Conservation (phyloP, 2,329 filamentous ascomycete genomes). For the Venturia nashicola region DNA sequence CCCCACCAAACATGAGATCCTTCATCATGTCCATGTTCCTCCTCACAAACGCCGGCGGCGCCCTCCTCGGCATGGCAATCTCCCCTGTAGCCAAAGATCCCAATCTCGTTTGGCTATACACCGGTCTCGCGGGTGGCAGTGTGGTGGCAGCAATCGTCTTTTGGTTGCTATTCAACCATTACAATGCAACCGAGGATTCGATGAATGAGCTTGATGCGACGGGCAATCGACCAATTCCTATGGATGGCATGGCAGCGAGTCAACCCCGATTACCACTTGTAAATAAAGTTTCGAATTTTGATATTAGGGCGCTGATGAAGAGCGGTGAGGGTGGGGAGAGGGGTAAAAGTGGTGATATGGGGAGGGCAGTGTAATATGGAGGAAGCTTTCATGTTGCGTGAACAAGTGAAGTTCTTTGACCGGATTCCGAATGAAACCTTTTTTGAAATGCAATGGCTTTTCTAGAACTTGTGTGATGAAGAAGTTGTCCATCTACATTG, state of each 20-base stretch:
- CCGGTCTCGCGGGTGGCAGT: constrained; percentile 40
- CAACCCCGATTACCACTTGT: neutral
- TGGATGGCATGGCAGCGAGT: neutral
- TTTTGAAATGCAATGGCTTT: no score
- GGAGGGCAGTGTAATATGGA: no score
- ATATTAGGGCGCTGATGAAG: constrained; percentile 1
- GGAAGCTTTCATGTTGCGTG: no score
- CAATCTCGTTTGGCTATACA: constrained; percentile 55
- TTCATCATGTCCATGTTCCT: constrained; percentile 45
- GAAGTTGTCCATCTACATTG: no score
- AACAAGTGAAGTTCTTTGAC: no score
- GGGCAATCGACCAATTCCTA: neutral
- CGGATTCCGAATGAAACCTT: no score
- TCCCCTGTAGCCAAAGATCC: constrained; percentile 51
- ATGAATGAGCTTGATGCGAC: constrained; percentile 7
- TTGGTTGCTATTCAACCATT: constrained; percentile 33
- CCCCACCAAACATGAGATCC: constrained; percentile 34
- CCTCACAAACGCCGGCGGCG: constrained; percentile 46
- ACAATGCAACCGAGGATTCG: constrained; percentile 9
- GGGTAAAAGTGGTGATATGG: neutral
- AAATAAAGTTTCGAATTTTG: neutral
- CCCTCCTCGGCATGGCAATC: constrained; percentile 49
- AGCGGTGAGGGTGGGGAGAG: neutral
- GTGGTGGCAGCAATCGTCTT: constrained; percentile 40
- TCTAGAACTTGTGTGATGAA: no score